Evolutionary conservation across 768 basidiomycete species (phyloP).

Genomic region (Cantharellus cinnabarinus): DNA sequence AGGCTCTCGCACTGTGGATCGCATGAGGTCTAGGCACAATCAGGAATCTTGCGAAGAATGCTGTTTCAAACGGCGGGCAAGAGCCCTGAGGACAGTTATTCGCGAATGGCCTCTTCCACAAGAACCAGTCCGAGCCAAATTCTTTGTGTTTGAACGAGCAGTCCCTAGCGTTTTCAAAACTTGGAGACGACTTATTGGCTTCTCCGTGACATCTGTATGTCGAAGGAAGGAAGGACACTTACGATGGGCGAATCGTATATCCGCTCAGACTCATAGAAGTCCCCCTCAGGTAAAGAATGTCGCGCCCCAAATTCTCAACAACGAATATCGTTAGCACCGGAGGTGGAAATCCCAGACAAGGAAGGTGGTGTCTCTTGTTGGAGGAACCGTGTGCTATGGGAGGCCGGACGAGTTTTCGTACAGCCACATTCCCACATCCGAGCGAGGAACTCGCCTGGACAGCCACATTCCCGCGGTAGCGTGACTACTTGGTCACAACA

Average conservation of each 20-base stretch:
- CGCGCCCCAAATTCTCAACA: too few species aligned
- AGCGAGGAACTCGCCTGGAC: too few species aligned
- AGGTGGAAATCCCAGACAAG: not conserved
- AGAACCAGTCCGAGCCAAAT: slow-evolving; percentile 10
- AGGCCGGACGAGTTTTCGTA: too few species aligned
- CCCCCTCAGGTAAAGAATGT: too few species aligned
- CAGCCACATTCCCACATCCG: too few species aligned
- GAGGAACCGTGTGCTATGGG: too few species aligned
- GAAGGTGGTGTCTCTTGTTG: not conserved
- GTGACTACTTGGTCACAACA: too few species aligned
- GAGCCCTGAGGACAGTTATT: slow-evolving; percentile 15
- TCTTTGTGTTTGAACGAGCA: slow-evolving; percentile 1
- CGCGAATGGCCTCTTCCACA: slow-evolving; percentile 30
- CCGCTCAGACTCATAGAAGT: too few species aligned
- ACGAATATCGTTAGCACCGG: too few species aligned
- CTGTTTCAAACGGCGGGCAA: slow-evolving; percentile 6
- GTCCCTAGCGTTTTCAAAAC: not conserved
- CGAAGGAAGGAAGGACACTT: not conserved
- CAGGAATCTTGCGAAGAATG: slow-evolving; percentile 17
- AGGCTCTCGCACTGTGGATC: not conserved
- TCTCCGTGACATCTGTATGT: slow-evolving; percentile 1
- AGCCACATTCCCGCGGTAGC: too few species aligned
- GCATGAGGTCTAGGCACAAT: not conserved
- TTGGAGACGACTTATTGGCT: slow-evolving; percentile 1
- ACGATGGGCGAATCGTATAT: not conserved